These are phyloP conservation scores for Testicularia cyperi DNA, from an alignment of 1,284 basidiomycete genomes.

Conservation along the genomic window DNA sequence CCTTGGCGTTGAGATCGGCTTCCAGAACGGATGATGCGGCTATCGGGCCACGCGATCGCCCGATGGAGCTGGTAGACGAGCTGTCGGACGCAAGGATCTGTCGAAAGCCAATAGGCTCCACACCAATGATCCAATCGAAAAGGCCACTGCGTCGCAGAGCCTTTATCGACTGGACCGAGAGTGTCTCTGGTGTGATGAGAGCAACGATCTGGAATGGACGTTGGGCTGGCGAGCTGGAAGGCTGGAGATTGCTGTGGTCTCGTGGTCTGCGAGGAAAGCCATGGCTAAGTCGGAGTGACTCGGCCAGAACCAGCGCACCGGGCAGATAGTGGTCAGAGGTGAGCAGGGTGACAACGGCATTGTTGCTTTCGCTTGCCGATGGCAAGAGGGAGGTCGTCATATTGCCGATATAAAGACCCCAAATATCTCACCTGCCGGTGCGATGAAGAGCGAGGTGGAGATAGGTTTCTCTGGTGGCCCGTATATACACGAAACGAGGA, in stretches of 20 bases:
- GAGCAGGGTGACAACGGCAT: conserved; percentile 69
- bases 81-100: conserved; percentile 22
- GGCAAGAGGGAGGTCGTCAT: too few species aligned
- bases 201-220: conserved; percentile 79
- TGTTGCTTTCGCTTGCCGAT: conserved; percentile 55
- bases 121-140: conserved; percentile 84
- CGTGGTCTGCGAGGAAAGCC: conserved; percentile 12
- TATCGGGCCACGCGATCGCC: not conserved
- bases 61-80: not conserved
- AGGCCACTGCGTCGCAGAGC: conserved; percentile 69
- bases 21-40: conserved; percentile 17
- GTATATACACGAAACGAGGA: too few species aligned
- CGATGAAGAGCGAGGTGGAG: too few species aligned
- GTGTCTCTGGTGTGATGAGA: conserved; percentile 86
- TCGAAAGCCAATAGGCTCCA: conserved; percentile 64
- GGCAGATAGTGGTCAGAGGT: conserved; percentile 88
- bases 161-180: conserved; percentile 82
- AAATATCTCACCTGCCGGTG: too few species aligned
- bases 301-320: conserved; percentile 81
- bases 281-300: conserved; percentile 66
- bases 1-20: conserved; percentile 19
- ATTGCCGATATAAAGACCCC: too few species aligned
- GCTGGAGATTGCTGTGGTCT: conserved; percentile 64
- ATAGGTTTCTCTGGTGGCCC: too few species aligned
- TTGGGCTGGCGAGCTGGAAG: not conserved